Base-by-base conservation (phyloP, 441 rosid genomes). In the Syzygium malaccense region DNA sequence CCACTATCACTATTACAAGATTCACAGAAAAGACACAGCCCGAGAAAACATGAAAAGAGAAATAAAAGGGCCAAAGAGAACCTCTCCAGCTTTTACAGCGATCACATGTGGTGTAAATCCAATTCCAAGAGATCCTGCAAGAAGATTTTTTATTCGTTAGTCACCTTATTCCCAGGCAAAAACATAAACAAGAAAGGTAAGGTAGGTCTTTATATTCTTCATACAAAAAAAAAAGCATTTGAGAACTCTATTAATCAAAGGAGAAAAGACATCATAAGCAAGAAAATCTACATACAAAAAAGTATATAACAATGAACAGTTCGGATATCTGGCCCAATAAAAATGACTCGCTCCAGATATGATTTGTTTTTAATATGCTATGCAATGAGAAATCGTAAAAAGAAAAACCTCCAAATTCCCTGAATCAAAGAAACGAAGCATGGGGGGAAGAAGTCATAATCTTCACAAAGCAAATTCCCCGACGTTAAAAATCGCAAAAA, bases 1-100 rank as follows among this genome's bases (percentile, higher is more conserved):
- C 19, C 14, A 28, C 51, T 37, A 37, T 71, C 51, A 6, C 83
- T 37, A 85, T 13, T 85, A 85, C 30, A 89, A 56, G 51, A 54
- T 80, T 53, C n/a, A 71, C 89, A 11, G 79, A 58, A 86, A 87
- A 55, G 57, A 87, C 10, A 37, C 86, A 86, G 18, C 55, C 80
- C 28, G 25, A 41, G 30, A 55, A 86, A 87, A 30, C n/a, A 37
- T 79, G 86, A 58, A 57, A 33, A 75, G 45, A 83, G 89, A 91
- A 54, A 56, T 17, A 10, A 90, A 89, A 88, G 88, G 78, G 60
- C 54, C 86, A 91, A 75, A 66, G 89, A 66, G 91, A 90, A 97
- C 99, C 99, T 97, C 99, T 91, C 99, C 99, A 86, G 96, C 91
- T 89, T 92, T 93, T 86, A 97, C 97, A 88, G 93, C 94, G 89